These are phyloP conservation scores for Letharia lupina DNA, from an alignment of 495 filamentous ascomycete genomes.

Conservation along the genomic window DNA sequence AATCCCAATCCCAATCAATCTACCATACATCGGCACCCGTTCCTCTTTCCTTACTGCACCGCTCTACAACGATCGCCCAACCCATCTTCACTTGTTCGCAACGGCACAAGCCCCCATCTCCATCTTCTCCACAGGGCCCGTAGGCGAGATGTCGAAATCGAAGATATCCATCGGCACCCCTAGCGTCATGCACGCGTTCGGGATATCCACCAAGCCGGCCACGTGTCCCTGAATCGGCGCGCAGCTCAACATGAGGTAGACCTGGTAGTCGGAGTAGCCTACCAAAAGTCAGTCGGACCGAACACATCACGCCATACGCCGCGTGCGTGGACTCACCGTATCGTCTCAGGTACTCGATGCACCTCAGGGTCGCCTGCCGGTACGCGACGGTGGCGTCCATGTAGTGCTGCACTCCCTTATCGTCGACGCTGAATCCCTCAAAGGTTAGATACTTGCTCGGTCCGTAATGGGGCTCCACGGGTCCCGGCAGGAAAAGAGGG, in stretches of 20 bases:
- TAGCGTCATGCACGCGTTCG: conserved; percentile 79
- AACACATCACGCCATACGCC: conserved; percentile 21
- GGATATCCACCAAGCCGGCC: conserved; percentile 80
- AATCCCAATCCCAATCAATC: background rate
- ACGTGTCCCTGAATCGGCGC: conserved; percentile 89
- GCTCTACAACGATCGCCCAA: background rate
- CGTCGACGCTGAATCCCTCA: conserved; percentile 90
- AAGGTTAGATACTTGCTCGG: conserved; percentile 83
- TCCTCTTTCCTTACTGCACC: background rate
- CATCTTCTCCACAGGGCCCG: conserved; percentile 48
- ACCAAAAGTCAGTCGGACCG: background rate
- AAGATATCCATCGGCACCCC: conserved; percentile 94
- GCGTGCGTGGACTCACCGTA: conserved; percentile 50
- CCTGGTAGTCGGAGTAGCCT: conserved; percentile 66
- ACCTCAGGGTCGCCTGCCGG: conserved; percentile 70
- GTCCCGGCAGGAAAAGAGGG: conserved; percentile 83
- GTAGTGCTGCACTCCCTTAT: conserved; percentile 87
- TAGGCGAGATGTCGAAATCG: conserved; percentile 82
- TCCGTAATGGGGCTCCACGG: conserved; percentile 86
- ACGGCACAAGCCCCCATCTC: conserved; percentile 78
- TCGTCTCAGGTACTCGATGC: conserved; percentile 78
- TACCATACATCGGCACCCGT: background rate
- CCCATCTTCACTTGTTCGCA: conserved; percentile 38
- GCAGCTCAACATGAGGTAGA: conserved; percentile 81
- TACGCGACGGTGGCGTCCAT: conserved; percentile 91